Evolutionary conservation across 2,329 filamentous ascomycete genomes (phyloP).

Genomic region (Elsinoe australis): DNA sequence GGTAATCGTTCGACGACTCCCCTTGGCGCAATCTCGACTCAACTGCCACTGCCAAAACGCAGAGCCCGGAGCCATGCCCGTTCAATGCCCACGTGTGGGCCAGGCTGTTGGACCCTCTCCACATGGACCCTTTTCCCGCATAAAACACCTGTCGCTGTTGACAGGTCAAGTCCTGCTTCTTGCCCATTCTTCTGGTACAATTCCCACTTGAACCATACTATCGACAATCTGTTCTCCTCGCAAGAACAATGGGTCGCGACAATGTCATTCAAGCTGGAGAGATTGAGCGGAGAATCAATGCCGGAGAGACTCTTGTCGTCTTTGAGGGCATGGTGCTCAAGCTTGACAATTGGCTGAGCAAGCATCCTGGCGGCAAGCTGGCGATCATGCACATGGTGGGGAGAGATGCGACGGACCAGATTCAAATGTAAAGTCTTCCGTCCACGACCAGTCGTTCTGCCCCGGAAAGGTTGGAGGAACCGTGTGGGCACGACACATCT

Average conservation of each 20-base stretch:
- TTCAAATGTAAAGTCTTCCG: constrained; percentile 44
- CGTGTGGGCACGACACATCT: too few species aligned
- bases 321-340: constrained; percentile 48
- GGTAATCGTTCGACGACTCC: neutral
- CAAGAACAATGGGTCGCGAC: constrained; percentile 7
- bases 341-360: constrained; percentile 52
- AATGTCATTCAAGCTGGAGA: neutral
- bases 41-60: too few species aligned
- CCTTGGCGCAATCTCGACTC: constrained; percentile 3
- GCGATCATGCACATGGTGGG: constrained; percentile 66
- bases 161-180: neutral
- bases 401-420: constrained; percentile 52
- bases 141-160: neutral
- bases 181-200: too few species aligned
- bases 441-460: neutral
- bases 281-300: constrained; percentile 36
- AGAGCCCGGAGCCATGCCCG: neutral
- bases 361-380: constrained; percentile 52
- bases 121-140: neutral
- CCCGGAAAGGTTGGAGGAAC: too few species aligned
- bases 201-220: too few species aligned
- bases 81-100: neutral
- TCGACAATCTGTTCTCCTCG: too few species aligned
- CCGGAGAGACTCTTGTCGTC: constrained; percentile 50
- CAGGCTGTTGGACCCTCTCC: neutral